Base-by-base conservation (phyloP, 306 rosid species). In the Malus asiatica region DNA sequence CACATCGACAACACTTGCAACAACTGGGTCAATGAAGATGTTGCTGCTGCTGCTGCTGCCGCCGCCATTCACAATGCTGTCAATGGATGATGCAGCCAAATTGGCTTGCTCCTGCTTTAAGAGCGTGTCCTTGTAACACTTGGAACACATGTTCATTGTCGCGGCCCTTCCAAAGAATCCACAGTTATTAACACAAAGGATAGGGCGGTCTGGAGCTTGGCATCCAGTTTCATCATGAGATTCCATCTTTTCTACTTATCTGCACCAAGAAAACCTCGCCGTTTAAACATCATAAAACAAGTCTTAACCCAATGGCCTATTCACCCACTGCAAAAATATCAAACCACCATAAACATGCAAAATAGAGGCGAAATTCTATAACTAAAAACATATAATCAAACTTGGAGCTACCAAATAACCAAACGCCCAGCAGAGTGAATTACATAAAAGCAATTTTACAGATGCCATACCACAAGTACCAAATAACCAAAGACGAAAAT, bases 101-200 rank as follows among this genome's bases (percentile, higher is more conserved):
- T 86, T 77, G 25, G 81, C 93, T 75, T 88, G 97, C 40, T 91
- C 97, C 84, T 89, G 93, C 78, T 88, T 91, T 77, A 91, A 62
- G n/a, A 84, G 76, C 70, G 64, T 81, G 87, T 88, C 95, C 85
- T 91, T 91, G 87, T 86, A 91, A 76, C 97, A 91, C 84, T 88
- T 88, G 61, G 97, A 91, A 72, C 95, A 91, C 97, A 91, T 91
- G 71, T 91, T 89, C 95, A 89, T 89, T 13, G 97, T 89, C 35
- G 90, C 83, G 18, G 87, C 91, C 81, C 95, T 85, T 70, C 97
- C 97, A 40, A 91, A 91, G 82, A 91, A 89, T 66, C 95, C 94
- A 73, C 97, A 91, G 72, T 89, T 89, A 55, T 91, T 89, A 46
- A 89, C 73, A 73, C 97, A 91, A 45, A 84, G 95, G 77, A 89